Conservation (phyloP, 2,329 filamentous ascomycete species). For the Ceratocystis eucalypticola region DNA sequence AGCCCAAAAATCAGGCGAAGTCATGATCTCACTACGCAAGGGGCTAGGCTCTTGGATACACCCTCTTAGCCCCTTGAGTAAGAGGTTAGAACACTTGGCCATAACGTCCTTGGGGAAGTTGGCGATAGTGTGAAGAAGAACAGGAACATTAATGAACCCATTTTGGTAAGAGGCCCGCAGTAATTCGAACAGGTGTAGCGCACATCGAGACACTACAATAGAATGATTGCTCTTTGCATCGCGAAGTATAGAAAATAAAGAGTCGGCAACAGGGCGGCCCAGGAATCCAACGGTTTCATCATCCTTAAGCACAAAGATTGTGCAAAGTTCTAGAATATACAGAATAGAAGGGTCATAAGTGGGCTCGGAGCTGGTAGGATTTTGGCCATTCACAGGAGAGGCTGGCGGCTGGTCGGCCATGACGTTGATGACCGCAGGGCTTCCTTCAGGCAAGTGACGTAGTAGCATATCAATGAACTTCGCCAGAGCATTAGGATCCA, state of each 20-base stretch:
- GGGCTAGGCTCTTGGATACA: slow-evolving; percentile 68
- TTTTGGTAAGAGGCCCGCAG: slow-evolving; percentile 78
- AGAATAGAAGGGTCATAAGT: slow-evolving; percentile 75
- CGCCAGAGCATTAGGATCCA: slow-evolving; percentile 44
- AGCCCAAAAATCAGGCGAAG: slow-evolving; percentile 94
- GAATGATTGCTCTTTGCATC: slow-evolving; percentile 68
- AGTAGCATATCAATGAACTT: slow-evolving; percentile 53
- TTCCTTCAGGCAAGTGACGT: slow-evolving; percentile 75
- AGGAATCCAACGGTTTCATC: slow-evolving; percentile 56
- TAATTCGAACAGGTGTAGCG: slow-evolving; percentile 75
- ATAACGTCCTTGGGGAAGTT: slow-evolving; percentile 69
- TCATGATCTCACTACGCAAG: slow-evolving; percentile 82
- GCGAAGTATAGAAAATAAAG: slow-evolving; percentile 67
- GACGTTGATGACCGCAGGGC: slow-evolving; percentile 65
- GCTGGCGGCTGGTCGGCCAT: slow-evolving; percentile 67
- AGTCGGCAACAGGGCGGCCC: slow-evolving; percentile 67
- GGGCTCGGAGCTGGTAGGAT: slow-evolving; percentile 37
- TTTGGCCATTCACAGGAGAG: slow-evolving; percentile 47
- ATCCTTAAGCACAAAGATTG: slow-evolving; percentile 65
- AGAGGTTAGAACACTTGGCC: slow-evolving; percentile 58
- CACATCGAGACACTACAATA: slow-evolving; percentile 67
- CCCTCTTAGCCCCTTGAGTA: slow-evolving; percentile 63
- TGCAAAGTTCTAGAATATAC: slow-evolving; percentile 84
- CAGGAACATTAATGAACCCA: slow-evolving; percentile 81
- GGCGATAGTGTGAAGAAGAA: slow-evolving; percentile 82